Base-by-base conservation (phyloP, 129 eudicot species). In the Flaveria sonorensis region DNA sequence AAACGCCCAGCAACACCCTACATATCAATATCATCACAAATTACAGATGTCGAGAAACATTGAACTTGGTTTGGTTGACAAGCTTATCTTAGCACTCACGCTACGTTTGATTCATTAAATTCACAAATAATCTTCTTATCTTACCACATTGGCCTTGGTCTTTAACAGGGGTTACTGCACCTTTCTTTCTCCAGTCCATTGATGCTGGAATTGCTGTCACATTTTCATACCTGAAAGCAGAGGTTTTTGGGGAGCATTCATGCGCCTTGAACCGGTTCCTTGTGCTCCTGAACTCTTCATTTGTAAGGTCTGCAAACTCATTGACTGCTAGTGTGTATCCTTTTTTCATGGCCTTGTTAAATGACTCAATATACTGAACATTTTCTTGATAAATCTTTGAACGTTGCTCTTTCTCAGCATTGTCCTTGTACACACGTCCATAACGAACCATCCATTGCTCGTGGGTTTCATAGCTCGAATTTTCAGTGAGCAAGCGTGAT, bases 371-470 rank as follows among this genome's bases (percentile, higher is more conserved):
- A 21, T 82, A 77, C 63, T 45, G 23, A 10, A 81, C 76, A 11
- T 81, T 81, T 46, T 76, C 77, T 2, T 40, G 26, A 50, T 57
- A 81, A 50, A 81, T 71, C 30, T 77, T 40, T 13, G 85, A 75
- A 32, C 81, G 81, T 1, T 0, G 55, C 7, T 63, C 21, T 45
- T 76, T 75, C 73, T 81, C 81, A 9, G 40, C 6, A 14, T 77
- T 72, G 6, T 81, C 75, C 71, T 77, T 77, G 51, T 82, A 82
- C 19, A 71, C 75, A 6, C 75, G 86, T 0, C 79, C 71, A 32
- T 82, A 77, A 32, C 57, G 82, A 30, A 77, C 68, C 82, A 82
- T 82, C 86, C 86, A 82, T 9, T 60, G 81, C 62, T 75, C 85
- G 39, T 81, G 81, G 12, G 50, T 45, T 45, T 45, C 50, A 45